Base-by-base conservation (phyloP, 805 yeast species). In the Candida jianshihensis region DNA sequence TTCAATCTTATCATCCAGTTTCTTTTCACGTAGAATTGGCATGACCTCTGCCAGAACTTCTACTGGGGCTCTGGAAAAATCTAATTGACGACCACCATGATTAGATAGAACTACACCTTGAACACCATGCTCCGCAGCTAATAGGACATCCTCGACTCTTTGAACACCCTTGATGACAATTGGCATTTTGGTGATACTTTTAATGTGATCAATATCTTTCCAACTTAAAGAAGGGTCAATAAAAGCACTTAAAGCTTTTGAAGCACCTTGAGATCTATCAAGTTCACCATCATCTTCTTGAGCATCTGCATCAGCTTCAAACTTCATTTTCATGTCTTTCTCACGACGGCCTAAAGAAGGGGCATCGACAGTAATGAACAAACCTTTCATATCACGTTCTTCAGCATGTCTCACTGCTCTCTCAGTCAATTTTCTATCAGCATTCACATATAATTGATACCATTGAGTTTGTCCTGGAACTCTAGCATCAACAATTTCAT, bases 291-390 rank as follows among this genome's bases (percentile, higher is more conserved):
- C 68, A 2, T 69, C 67, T 5, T 70, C 68, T 49, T 71, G 70
- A 34, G 69, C 73, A 55, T 67, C 68, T 12, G 71, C 59, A 27
- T 65, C 69, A 26, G 64, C 73, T 15, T 64, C 59, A 42, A 72
- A 72, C 54, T 82, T 81, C 38, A 76, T 60, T 43, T 86, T 73
- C 75, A 75, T 73, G 53, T 87, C 96, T 59, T 86, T 88, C 59
- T 89, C 97, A 48, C 97, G 75, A 44, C 92, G 75, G 12, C 97
- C 97, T 30, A 88, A 67, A 42, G 83, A 81, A 6, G 96, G 96
- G 1, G 96, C 95, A 65, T 88, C 96, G 7, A 86, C 95, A 1
- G 97, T 88, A 45, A 88, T 75, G 53, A 87, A 87, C 24, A 88
- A 65, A 4, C 92, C 96, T 49, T 80, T 80, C 57, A 84, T 70